phyloP scores from a whole-genome alignment of 495 filamentous ascomycete genomes.

The Hypoxylon subgilvum region DNA sequence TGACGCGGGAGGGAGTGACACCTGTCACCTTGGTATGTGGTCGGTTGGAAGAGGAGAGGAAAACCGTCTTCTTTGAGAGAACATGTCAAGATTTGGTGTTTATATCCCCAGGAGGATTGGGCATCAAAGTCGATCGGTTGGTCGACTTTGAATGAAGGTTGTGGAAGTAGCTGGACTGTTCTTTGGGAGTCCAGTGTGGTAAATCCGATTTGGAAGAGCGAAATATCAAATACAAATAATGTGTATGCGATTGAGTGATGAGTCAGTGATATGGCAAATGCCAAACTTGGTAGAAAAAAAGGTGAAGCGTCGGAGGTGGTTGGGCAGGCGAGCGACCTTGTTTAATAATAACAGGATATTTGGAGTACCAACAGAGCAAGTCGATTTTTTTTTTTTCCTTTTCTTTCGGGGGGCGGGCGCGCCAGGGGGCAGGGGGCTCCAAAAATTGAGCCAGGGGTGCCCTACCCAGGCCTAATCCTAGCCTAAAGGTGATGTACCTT shows the following conservation, averaged over 20 bases:
- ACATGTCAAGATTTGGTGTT: conserved; percentile 56
- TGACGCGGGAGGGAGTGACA: conserved; percentile 55
- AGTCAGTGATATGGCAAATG: conserved; percentile 42
- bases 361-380: conserved; percentile 24
- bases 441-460: conserved; percentile 13
- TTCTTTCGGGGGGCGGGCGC: conserved; percentile 3
- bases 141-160: conserved; percentile 38
- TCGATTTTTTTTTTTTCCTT: conserved; percentile 36
- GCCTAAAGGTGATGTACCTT: conserved; percentile 37
- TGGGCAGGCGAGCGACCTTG: conserved; percentile 35
- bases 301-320: conserved; percentile 31
- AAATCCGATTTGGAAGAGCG: conserved; percentile 28
- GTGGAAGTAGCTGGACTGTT: conserved; percentile 41
- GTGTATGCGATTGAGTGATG: conserved; percentile 32
- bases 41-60: conserved; percentile 60
- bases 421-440: no score
- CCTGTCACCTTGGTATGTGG: conserved; percentile 63
- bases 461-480: conserved; percentile 33
- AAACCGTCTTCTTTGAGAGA: conserved; percentile 55
- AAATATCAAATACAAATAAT: conserved; percentile 31
- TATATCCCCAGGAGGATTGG: conserved; percentile 44
- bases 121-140: conserved; percentile 39
- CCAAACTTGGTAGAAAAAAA: conserved; percentile 40
- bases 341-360: conserved; percentile 40
- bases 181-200: conserved; percentile 32